Conservation (phyloP, 768 basidiomycete species). For the Galerina sulciceps region DNA sequence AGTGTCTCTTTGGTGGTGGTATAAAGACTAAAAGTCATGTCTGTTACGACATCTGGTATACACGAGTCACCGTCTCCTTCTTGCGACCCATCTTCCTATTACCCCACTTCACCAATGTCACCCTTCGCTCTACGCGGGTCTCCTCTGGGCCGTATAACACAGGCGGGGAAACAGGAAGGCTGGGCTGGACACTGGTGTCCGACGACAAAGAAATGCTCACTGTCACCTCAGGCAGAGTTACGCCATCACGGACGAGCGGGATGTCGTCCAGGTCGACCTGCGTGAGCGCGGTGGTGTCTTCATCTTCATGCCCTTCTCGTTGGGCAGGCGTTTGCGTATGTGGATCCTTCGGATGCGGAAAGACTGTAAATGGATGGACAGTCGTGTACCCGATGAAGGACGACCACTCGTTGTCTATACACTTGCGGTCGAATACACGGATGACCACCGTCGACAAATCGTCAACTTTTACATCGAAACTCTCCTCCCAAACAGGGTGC, state of each 20-base stretch:
- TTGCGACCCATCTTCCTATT: constrained; percentile 19
- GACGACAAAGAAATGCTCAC: constrained; percentile 18
- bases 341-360: constrained; percentile 11
- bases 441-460: constrained; percentile 24
- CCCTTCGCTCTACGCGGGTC: constrained; percentile 12
- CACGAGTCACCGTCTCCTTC: constrained; percentile 18
- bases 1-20: too few relatives aligned
- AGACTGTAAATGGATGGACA: constrained; percentile 20
- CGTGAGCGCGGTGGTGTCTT: neutral
- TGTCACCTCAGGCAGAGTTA: constrained; percentile 14
- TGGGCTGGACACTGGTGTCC: constrained; percentile 8
- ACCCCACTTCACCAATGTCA: constrained; percentile 18
- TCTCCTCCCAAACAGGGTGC: constrained; percentile 25
- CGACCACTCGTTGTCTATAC: constrained; percentile 22
- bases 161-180: constrained; percentile 8
- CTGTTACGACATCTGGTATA: constrained; percentile 15
- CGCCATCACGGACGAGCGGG: constrained; percentile 18
- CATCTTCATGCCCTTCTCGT: neutral
- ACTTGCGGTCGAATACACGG: constrained; percentile 27
- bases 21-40: neutral
- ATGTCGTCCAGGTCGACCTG: constrained; percentile 9
- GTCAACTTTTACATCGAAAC: constrained; percentile 22
- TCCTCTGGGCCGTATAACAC: neutral
- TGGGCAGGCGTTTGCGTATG: neutral
- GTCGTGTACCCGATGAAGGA: constrained; percentile 27